Evolutionary conservation across 495 filamentous ascomycete species (phyloP).

Genomic region (Neurospora africana): DNA sequence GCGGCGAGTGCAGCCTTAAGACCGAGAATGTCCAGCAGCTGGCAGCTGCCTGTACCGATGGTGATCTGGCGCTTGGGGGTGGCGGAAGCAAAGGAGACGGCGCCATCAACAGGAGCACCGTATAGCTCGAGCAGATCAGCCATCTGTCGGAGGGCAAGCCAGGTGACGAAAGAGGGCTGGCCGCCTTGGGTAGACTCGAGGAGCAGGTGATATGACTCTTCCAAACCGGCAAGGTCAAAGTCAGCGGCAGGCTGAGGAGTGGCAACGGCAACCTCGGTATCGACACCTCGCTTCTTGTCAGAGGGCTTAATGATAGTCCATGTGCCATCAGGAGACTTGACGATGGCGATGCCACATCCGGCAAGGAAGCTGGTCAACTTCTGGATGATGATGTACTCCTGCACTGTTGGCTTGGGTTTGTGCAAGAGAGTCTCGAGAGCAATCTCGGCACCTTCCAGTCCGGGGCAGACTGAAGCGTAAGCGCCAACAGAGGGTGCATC

Average conservation of each 20-base stretch:
- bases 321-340: slow-evolving; percentile 26
- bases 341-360: slow-evolving; percentile 29
- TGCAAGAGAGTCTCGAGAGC: slow-evolving; percentile 12
- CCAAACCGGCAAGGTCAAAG: slow-evolving; percentile 13
- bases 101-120: slow-evolving; percentile 9
- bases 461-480: slow-evolving; percentile 10
- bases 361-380: slow-evolving; percentile 23
- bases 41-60: slow-evolving; percentile 13
- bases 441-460: slow-evolving; percentile 11
- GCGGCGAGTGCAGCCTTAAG: slow-evolving; percentile 11
- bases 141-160: slow-evolving; percentile 16
- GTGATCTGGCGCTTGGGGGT: slow-evolving; percentile 20
- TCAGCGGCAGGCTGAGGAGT: background rate
- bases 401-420: slow-evolving; percentile 14
- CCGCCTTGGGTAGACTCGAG: background rate
- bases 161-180: slow-evolving; percentile 16
- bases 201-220: slow-evolving; percentile 9
- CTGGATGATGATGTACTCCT: slow-evolving; percentile 19
- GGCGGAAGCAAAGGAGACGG: background rate
- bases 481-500: slow-evolving; percentile 3
- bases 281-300: slow-evolving; percentile 9
- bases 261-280: background rate
- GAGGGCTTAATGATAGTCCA: slow-evolving; percentile 26
- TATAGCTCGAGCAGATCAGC: slow-evolving; percentile 21
- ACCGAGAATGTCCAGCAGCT: slow-evolving; percentile 8